A percentile compares a stretch with the other conserved stretches of the same genome.
phyloP scores from a whole-genome alignment of 1,284 basidiomycete genomes.

The Lentinula novae-zelandiae region DNA sequence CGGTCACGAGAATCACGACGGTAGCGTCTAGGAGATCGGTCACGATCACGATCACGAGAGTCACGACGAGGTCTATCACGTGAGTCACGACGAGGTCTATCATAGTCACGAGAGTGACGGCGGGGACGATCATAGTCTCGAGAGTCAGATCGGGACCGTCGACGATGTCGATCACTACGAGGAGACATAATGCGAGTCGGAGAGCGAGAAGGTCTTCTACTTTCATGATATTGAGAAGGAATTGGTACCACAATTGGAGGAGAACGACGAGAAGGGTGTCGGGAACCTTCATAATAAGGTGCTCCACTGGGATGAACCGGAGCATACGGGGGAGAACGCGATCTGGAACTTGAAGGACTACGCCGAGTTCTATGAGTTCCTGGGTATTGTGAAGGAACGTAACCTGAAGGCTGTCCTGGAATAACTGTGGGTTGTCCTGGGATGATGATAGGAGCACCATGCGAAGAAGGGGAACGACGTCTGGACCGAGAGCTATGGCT shows the following conservation, averaged over 20 bases:
- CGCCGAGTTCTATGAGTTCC: neutral
- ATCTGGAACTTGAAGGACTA: neutral
- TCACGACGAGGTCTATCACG: constrained; percentile 13
- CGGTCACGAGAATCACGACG: neutral
- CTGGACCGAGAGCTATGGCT: constrained; percentile 4
- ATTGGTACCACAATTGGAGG: constrained; percentile 7
- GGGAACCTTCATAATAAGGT: constrained; percentile 3
- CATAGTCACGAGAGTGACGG: neutral
- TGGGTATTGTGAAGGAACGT: neutral
- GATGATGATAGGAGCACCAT: neutral
- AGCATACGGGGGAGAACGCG: neutral
- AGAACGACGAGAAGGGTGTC: neutral
- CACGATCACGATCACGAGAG: neutral
- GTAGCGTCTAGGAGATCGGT: neutral
- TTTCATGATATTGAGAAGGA: neutral
- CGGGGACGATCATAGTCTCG: neutral
- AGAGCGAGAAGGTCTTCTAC: neutral
- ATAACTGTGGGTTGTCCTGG: neutral
- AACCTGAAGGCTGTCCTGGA: neutral
- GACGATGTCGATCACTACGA: neutral
- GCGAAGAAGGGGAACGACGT: neutral
- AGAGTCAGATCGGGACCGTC: neutral
- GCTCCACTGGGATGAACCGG: neutral
- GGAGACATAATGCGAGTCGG: neutral
- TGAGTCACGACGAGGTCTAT: constrained; percentile 13